phyloP scores from a whole-genome alignment of 1,139 yeast species.

The Tardiomyces depauwii region DNA sequence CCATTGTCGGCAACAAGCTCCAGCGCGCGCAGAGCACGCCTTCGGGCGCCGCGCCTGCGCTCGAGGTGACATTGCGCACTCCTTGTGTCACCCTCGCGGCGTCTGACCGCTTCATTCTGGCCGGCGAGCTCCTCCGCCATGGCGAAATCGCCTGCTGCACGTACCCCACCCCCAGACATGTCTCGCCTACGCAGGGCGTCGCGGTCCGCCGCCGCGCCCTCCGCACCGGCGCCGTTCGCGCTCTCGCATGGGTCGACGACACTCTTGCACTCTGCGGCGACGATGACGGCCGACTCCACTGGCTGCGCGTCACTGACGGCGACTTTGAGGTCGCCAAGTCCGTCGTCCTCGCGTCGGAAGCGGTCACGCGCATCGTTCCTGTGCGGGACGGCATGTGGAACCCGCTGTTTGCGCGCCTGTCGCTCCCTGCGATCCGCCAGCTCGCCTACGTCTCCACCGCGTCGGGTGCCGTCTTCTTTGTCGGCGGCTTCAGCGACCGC shows the following conservation, averaged over 20 bases:
- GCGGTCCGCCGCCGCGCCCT: background rate
- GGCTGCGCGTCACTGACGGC: background rate
- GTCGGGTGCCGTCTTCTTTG: background rate
- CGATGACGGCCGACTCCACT: background rate
- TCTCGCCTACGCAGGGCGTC: no score
- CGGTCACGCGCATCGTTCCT: background rate
- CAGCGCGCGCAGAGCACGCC: no score
- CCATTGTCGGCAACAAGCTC: no score
- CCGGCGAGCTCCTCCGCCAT: background rate
- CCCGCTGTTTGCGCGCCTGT: background rate
- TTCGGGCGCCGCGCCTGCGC: background rate
- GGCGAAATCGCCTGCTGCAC: background rate
- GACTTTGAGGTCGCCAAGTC: background rate
- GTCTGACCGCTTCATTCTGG: background rate
- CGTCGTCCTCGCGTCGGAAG: background rate
- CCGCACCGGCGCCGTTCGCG: background rate
- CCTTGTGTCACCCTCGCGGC: background rate
- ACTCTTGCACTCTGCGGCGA: background rate
- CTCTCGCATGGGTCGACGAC: background rate
- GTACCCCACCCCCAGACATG: background rate
- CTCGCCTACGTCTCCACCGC: background rate
- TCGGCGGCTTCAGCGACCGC: background rate
- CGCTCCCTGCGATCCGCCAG: background rate
- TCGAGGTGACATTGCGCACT: background rate
- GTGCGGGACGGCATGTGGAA: background rate